Evolutionary conservation across 352 stramenopile genomes (phyloP), one percentile per base, ranked within the genome.

Genomic region (Phytophthora foliorum): DNA sequence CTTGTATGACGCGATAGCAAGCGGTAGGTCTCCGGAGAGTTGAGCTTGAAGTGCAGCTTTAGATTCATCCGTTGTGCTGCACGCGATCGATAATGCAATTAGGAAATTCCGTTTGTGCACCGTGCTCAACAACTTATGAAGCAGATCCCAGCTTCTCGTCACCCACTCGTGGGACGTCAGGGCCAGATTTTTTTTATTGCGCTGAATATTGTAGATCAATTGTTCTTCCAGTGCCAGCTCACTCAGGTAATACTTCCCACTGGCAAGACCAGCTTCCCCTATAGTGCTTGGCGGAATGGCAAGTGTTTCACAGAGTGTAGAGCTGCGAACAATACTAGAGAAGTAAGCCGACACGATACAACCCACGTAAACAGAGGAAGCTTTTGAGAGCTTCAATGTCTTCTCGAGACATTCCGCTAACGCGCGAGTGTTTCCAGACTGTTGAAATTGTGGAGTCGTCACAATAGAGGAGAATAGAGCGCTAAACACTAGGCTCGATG

Each of bases 141-240:
- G 71, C 32, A 93, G 72, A 69, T 93, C 87, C 80, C 86, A 88
- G 25, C 71, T 80, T 41, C 81, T 74, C 16, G 72, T 53, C 19
- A 75, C 22, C 5, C 39, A 58, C 42, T 83, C 71, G 31, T 69
- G 27, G 48, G 62, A 57, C 8, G 51, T 16, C 29, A 58, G 2
- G 55, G 61, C 36, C 16, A 29, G 2, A 25, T 67, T 46, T 17
- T 25, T 25, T 13, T 29, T 51, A 4, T 64, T 61, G 3, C 10
- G 25, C 16, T 74, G 53, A 34, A 63, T 61, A 22, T 65, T 61
- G n/a, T 62, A 63, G 55, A 82, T 87, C 45, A 93, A 41, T 22
- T 82, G 72, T 44, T 94, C 88, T 71, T 95, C 84, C 10, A 94
- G 55, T 16, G 85, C 70, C 45, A 92, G 52, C 56, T 95, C 77